Percentiles rank a stretch among this genome's conserved stretches.
Evolutionary conservation across 768 basidiomycete genomes (phyloP).

Genomic region (Exidia glandulosa): DNA sequence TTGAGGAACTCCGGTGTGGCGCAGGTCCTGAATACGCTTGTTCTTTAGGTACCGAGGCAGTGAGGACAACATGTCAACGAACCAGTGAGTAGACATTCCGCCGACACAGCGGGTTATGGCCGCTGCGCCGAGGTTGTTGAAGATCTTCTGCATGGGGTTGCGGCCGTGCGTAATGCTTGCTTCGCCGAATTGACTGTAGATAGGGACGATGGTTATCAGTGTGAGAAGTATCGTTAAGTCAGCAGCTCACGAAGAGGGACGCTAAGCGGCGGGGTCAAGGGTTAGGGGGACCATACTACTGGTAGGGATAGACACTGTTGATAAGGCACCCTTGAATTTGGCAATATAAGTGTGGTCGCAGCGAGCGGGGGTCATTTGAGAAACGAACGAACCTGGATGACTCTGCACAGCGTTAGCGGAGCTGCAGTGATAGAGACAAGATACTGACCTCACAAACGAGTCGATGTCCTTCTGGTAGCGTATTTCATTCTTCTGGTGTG

Average conservation of each 20-base stretch:
- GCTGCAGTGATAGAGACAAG: too few species aligned
- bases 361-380: too few species aligned
- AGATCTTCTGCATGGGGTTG: slow-evolving; percentile 10
- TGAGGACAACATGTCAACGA: neutral
- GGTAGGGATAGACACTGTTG: slow-evolving; percentile 9
- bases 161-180: slow-evolving; percentile 2
- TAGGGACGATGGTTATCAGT: too few species aligned
- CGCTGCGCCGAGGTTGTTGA: slow-evolving; percentile 12
- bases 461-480: slow-evolving; percentile 17
- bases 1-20: slow-evolving; percentile 10
- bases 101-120: slow-evolving; percentile 17
- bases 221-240: too few species aligned
- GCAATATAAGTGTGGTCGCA: too few species aligned
- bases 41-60: neutral
- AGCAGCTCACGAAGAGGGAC: too few species aligned
- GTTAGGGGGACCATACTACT: slow-evolving; percentile 4
- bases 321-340: slow-evolving; percentile 11
- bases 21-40: slow-evolving; percentile 8
- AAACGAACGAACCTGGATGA: too few species aligned
- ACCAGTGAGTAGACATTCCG: slow-evolving; percentile 16
- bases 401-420: too few species aligned
- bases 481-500: slow-evolving; percentile 24
- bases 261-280: slow-evolving; percentile 8
- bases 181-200: neutral
- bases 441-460: slow-evolving; percentile 7